Percentiles rank a stretch among this genome's conserved stretches.
Conservation (phyloP, 805 yeast genomes). For the Huiozyma sinensis region DNA sequence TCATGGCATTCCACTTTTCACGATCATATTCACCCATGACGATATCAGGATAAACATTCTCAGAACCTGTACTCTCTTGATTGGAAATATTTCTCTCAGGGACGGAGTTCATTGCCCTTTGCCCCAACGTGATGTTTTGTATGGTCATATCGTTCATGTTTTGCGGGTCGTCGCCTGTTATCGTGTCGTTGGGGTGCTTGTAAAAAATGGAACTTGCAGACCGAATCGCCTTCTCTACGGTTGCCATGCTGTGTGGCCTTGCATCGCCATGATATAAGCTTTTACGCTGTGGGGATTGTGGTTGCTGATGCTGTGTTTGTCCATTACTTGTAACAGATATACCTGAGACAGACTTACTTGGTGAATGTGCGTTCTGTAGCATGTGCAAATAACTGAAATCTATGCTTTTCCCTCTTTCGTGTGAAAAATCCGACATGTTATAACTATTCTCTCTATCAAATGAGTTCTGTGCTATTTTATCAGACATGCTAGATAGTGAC, state of each 20-base stretch:
- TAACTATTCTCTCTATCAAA: neutral
- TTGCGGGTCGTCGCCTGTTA: constrained; percentile 3
- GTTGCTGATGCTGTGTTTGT: neutral
- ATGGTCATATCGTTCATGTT: constrained; percentile 1
- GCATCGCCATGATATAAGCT: constrained; percentile 5
- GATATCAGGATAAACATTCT: constrained; percentile 16
- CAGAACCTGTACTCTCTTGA: constrained; percentile 6
- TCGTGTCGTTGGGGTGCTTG: constrained; percentile 6
- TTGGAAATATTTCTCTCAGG: constrained; percentile 4
- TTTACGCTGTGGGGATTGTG: constrained; percentile 3
- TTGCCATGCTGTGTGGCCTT: constrained; percentile 12
- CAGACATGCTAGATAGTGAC: constrained; percentile 24
- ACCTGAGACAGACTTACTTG: constrained; percentile 21
- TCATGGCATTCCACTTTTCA: constrained; percentile 25
- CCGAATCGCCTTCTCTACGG: constrained; percentile 4
- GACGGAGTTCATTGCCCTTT: neutral
- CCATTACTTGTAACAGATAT: constrained; percentile 1
- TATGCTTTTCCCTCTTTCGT: constrained; percentile 20
- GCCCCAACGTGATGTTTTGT: neutral
- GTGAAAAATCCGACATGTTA: constrained; percentile 2
- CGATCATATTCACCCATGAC: constrained; percentile 28
- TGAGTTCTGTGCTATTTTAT: constrained; percentile 3
- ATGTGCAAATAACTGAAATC: constrained; percentile 25
- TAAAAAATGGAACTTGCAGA: constrained; percentile 9
- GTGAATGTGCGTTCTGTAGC: constrained; percentile 25